Conservation (phyloP, 2,329 filamentous ascomycete genomes). For the Penicillium expansum region DNA sequence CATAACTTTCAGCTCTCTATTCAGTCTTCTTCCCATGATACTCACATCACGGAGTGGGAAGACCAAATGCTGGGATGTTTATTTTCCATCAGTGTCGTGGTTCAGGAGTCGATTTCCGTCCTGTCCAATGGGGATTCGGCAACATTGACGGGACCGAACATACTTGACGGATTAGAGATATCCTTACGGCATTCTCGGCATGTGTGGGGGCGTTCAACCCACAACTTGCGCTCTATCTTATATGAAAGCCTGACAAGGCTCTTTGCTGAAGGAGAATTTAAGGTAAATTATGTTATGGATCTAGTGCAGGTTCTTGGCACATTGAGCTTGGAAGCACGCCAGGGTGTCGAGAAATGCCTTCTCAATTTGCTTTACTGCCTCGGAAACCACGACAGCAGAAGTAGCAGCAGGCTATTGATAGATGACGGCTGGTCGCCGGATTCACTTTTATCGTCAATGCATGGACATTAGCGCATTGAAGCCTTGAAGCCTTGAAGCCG, state of each 20-base stretch:
- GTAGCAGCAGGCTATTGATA: not conserved
- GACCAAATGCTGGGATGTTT: not conserved
- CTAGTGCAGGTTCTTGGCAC: conserved; percentile 18
- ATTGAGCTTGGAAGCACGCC: conserved; percentile 23
- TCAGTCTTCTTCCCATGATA: not conserved
- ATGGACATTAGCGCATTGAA: conserved; percentile 14
- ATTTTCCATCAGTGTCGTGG: not conserved
- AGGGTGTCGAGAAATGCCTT: conserved; percentile 26
- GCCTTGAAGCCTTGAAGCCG: too few relatives aligned
- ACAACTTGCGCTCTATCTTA: conserved; percentile 11
- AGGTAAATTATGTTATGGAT: conserved; percentile 17
- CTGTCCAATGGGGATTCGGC: not conserved
- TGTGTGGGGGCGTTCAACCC: conserved; percentile 12
- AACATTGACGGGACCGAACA: not conserved
- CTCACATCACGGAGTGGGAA: not conserved
- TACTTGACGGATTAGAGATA: conserved; percentile 7
- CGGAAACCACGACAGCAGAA: conserved; percentile 3
- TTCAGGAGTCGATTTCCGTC: not conserved
- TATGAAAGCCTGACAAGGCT: conserved; percentile 9
- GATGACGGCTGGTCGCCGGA: conserved; percentile 25
- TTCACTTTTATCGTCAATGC: conserved; percentile 25
- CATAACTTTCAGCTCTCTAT: not conserved
- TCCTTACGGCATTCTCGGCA: conserved; percentile 5
- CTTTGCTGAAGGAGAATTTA: conserved; percentile 7
- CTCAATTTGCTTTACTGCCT: conserved; percentile 21